Evolutionary conservation across 75 land plant species (phyloP).

Genomic region (Sequoia sempervirens): DNA sequence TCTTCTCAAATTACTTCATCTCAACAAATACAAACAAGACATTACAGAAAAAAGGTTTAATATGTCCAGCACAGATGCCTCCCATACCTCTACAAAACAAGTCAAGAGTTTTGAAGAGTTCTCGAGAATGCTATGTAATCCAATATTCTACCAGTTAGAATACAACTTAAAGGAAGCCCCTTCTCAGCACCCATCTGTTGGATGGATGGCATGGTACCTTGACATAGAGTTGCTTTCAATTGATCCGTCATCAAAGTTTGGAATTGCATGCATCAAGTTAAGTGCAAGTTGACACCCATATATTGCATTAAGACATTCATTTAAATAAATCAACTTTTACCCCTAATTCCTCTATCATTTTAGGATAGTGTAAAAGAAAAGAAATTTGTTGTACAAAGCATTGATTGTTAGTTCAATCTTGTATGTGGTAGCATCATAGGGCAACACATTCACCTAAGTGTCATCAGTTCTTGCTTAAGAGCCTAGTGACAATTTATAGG

Average conservation of each 20-base stretch:
- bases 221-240: background rate
- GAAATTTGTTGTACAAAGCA: too few relatives aligned
- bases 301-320: background rate
- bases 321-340: too few relatives aligned
- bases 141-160: background rate
- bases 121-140: background rate
- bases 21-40: background rate
- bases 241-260: background rate
- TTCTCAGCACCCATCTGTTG: background rate
- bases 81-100: background rate
- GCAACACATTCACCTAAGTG: too few relatives aligned
- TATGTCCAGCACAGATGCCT: background rate
- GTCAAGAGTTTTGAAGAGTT: background rate
- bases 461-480: too few relatives aligned
- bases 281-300: background rate
- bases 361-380: too few relatives aligned
- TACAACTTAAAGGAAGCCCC: background rate
- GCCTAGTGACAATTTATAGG: too few relatives aligned
- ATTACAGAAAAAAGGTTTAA: background rate
- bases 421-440: too few relatives aligned
- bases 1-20: background rate
- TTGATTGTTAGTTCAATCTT: too few relatives aligned
- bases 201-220: background rate
- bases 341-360: too few relatives aligned
- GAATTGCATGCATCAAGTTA: background rate